Base-by-base conservation (phyloP, 2,329 filamentous ascomycete genomes). In the Penicillium polonicum region DNA sequence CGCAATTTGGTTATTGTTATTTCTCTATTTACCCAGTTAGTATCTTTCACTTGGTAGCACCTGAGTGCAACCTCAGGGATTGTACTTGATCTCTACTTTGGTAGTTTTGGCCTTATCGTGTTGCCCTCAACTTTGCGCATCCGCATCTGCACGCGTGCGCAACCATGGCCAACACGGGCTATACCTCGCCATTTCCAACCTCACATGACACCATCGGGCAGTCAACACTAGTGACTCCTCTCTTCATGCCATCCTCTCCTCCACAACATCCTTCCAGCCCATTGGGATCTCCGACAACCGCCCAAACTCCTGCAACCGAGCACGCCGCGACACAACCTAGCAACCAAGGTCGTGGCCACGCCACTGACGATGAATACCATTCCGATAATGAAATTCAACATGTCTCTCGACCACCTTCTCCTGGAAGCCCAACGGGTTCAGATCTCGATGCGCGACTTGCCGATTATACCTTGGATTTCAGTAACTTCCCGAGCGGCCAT, bases 121-220 rank as follows among this genome's bases (percentile, higher is more conserved):
- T 45, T 42, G 36, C 36, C 17, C 52, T 48, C 15, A 3, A 53
- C 43, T 25, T 50, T 36, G 49, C 60, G 49, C 55, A 50, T 55
- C 48, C 53, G 29, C 41, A 29, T 29, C 29, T 52, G 25, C 41
- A 62, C 62, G 50, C 58, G 55, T 62, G 60, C 44, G 60, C 58
- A 55, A 69, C 48, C 60, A 77, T 77, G 75, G 70, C 71, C 41
- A 68, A 73, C 63, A 68, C 74, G 48, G 70, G 73, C 52, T 72
- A 68, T 60, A 70, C 67, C 35, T 76, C 73, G 45, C 72, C 73
- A 2, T 75, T 74, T 46, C 72, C 68, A 21, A 76, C 73, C 7
- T 70, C 74, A 49, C 76, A 78, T 62, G 76, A 78, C 54, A 77
- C 74, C 7, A 70, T 78, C 55, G 75, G 75, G 42, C 68, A 74